Evolutionary conservation across 2,329 filamentous ascomycete species (phyloP).

Genomic region (Alternaria panax): DNA sequence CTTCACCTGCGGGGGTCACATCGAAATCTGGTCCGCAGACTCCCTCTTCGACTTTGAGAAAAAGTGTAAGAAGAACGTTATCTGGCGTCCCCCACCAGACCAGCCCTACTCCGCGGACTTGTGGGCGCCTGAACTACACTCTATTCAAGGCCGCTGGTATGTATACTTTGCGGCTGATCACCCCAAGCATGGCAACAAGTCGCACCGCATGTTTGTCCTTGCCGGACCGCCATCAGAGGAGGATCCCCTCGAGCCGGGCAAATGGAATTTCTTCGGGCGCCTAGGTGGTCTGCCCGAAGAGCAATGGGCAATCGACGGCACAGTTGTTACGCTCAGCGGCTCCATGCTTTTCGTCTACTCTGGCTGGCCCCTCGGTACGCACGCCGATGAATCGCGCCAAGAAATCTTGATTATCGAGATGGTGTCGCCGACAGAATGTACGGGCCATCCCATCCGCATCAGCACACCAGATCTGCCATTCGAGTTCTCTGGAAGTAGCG

Average conservation of each 20-base stretch:
- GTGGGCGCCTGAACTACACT: conserved; percentile 65
- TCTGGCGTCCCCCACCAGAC: conserved; percentile 55
- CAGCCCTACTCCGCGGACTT: conserved; percentile 56
- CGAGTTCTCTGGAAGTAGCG: conserved; percentile 50
- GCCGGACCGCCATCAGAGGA: conserved; percentile 48
- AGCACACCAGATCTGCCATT: conserved; percentile 51
- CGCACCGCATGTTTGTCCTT: conserved; percentile 57
- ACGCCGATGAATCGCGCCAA: conserved; percentile 49
- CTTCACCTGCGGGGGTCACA: conserved; percentile 54
- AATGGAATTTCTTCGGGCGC: conserved; percentile 54
- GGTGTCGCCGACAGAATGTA: conserved; percentile 45
- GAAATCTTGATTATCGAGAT: conserved; percentile 56
- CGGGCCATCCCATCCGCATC: conserved; percentile 50
- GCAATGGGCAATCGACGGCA: conserved; percentile 60
- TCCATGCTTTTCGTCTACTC: conserved; percentile 56
- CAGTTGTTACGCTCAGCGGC: conserved; percentile 51
- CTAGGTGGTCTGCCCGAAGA: conserved; percentile 51
- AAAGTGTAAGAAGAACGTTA: conserved; percentile 47
- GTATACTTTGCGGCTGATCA: conserved; percentile 59
- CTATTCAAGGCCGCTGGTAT: conserved; percentile 61
- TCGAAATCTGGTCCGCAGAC: conserved; percentile 55
- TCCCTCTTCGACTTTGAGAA: conserved; percentile 52
- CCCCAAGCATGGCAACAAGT: conserved; percentile 53
- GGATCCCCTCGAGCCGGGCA: conserved; percentile 38
- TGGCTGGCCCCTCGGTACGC: conserved; percentile 53